These are phyloP conservation scores for Picea glauca DNA, from an alignment of 75 land plant genomes.

Conservation along the genomic window DNA sequence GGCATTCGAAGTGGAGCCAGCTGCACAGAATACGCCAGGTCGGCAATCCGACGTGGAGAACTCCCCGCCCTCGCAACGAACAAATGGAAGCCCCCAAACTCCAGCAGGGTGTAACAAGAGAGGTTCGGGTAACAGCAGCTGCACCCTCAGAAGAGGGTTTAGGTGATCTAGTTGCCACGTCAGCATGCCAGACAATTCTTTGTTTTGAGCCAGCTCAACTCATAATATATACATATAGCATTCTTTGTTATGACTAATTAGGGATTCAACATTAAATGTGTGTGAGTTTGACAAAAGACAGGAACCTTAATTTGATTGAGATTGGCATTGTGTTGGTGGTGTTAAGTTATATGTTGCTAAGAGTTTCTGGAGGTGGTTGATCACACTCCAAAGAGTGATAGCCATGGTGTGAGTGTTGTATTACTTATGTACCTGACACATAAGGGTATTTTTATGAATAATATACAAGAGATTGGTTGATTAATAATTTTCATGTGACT, in stretches of 20 bases:
- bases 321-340: background rate
- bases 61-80: background rate
- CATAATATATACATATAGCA: background rate
- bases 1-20: background rate
- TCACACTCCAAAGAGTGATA: slow-evolving; percentile 12
- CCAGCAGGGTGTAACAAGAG: background rate
- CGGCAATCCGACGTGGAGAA: background rate
- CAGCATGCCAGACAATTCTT: slow-evolving; percentile 7
- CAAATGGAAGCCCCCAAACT: background rate
- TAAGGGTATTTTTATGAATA: too few species aligned
- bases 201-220: background rate
- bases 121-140: background rate
- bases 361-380: slow-evolving; percentile 5
- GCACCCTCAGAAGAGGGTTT: background rate
- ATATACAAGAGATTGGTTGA: background rate
- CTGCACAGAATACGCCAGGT: background rate
- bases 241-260: background rate
- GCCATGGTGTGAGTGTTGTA: slow-evolving; percentile 4
- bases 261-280: background rate
- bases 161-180: background rate
- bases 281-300: background rate
- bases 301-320: background rate
- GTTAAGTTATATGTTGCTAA: background rate
- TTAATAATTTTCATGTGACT: background rate
- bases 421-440: background rate